phyloP scores from a whole-genome alignment of 1,284 basidiomycete genomes.

The Moesziomyces sp. region DNA sequence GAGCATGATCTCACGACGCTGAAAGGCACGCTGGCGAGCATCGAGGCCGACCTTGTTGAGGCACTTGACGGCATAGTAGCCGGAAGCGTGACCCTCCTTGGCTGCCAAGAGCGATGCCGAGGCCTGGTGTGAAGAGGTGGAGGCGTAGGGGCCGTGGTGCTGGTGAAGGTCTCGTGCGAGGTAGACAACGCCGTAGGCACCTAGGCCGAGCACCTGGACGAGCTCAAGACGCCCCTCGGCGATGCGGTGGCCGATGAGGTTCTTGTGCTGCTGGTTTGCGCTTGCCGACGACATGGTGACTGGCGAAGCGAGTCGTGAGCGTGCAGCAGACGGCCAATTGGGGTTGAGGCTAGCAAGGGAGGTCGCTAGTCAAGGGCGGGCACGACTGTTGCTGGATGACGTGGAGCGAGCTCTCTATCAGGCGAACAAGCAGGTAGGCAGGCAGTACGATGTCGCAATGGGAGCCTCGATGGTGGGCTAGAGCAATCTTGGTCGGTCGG shows the following conservation, averaged over 20 bases:
- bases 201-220: slow-evolving; percentile 87
- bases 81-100: slow-evolving; percentile 66
- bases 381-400: no score
- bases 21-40: slow-evolving; percentile 82
- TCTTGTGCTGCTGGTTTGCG: slow-evolving; percentile 56
- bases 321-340: not conserved
- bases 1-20: slow-evolving; percentile 77
- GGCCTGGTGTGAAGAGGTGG: slow-evolving; percentile 40
- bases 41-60: slow-evolving; percentile 72
- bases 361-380: not conserved
- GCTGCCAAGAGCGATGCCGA: slow-evolving; percentile 49
- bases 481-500: not conserved
- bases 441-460: no score
- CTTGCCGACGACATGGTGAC: slow-evolving; percentile 39
- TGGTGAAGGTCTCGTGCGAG: slow-evolving; percentile 68
- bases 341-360: slow-evolving; percentile 1
- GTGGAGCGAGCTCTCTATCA: no score
- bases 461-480: not conserved
- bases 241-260: slow-evolving; percentile 69
- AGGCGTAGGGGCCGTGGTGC: slow-evolving; percentile 51
- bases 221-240: slow-evolving; percentile 76
- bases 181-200: slow-evolving; percentile 96
- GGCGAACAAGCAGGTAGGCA: no score
- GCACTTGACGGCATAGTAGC: slow-evolving; percentile 85
- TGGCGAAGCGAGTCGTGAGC: slow-evolving; percentile 4